Evolutionary conservation across 768 basidiomycete species (phyloP).

Genomic region (Clitopilus passeckerianus): DNA sequence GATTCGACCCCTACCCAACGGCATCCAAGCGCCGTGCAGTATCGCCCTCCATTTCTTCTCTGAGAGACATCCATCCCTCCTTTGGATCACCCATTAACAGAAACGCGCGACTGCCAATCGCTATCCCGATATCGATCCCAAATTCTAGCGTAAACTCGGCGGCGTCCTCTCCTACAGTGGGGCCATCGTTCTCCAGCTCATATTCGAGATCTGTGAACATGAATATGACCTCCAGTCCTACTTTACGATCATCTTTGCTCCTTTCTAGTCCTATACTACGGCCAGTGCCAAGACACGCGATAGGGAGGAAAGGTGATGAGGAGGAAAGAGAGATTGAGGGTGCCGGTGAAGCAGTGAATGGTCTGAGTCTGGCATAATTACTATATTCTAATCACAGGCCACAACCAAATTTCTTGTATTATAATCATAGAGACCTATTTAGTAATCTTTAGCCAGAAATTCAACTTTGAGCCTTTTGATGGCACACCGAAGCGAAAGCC

Average conservation of each 20-base stretch:
- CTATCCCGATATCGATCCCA: conserved; percentile 65
- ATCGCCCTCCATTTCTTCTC: conserved; percentile 69
- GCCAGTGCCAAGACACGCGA: conserved; percentile 50
- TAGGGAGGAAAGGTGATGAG: conserved; percentile 55
- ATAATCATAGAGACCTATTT: too few relatives aligned
- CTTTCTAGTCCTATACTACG: conserved; percentile 73
- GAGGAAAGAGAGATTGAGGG: conserved; percentile 74
- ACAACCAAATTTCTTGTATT: background rate
- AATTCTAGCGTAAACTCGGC: conserved; percentile 54
- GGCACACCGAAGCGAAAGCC: too few relatives aligned
- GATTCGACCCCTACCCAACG: conserved; percentile 80
- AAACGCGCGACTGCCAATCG: conserved; percentile 50
- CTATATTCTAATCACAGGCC: background rate
- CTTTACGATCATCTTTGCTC: conserved; percentile 64
- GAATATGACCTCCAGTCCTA: conserved; percentile 71
- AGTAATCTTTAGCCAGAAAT: too few relatives aligned
- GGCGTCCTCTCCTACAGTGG: conserved; percentile 69
- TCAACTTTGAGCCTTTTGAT: too few relatives aligned
- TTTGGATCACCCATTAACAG: conserved; percentile 45
- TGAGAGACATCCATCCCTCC: conserved; percentile 55
- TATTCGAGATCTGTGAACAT: conserved; percentile 38
- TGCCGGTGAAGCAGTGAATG: conserved; percentile 72
- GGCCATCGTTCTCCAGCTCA: conserved; percentile 40
- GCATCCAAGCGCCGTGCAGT: conserved; percentile 78
- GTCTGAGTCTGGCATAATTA: conserved; percentile 40